Base-by-base conservation (phyloP, 106 monocot genomes). In the Apostasia ramifera region DNA sequence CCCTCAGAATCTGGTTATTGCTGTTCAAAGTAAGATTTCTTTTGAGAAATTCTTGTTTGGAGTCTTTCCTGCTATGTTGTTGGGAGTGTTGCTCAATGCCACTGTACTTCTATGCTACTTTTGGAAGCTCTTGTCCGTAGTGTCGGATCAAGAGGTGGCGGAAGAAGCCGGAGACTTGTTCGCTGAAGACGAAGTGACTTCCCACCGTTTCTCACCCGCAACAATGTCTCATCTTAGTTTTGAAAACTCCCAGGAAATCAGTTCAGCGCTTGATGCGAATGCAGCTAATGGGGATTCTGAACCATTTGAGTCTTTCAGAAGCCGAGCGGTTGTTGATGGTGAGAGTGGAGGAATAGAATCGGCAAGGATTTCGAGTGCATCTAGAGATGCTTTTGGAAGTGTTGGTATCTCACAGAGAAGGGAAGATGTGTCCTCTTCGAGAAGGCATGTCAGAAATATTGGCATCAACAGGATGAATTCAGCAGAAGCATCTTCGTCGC, bases 1-100 rank as follows among this genome's bases (percentile, higher is more conserved):
- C 48, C 83, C 83, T 2, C 83, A 83, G 52, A 83, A 83, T 59
- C 59, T 83, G 11, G 79, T 83, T 37, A 79, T 83, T 6, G 83
- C 83, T 44, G 57, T 83, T 44, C 83, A 79, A 57, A 75, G 83
- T 47, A 76, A 72, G 66, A 83, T 83, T 13, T 72, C 74, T 6
- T 83, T 83, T 44, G 74, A 66, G 62, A 79, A 74, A 44, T 79
- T 83, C 75, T 75, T 83, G 67, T 7, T 52, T 9, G 79, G 83
- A 6, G 50, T 83, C 42, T 66, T 83, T 10, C 83, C 79, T 37
- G 70, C 83, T 3, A 79, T 83, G 79, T 6, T 69, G 7, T 60
- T 83, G 52, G 83, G 83, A 1, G 44, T 79, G 3, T 12, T 68
- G 7, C 55, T 79, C 26, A 83, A 83, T 66, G 49, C 66, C 9